Percentiles rank a stretch among this genome's conserved stretches.
phyloP scores from a whole-genome alignment of 352 stramenopile species.

The Phytophthora cactorum region DNA sequence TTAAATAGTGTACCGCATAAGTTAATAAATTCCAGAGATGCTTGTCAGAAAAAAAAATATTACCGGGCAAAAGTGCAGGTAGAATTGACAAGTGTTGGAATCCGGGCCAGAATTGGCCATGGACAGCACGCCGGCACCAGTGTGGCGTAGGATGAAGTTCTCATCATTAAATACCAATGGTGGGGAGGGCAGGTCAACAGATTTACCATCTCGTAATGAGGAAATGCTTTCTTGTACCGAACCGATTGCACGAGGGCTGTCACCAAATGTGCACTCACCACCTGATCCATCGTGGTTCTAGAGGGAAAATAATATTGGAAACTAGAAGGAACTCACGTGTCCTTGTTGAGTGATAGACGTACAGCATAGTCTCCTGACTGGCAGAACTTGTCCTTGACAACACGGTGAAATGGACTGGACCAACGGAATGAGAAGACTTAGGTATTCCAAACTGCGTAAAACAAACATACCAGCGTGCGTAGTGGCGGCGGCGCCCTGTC shows the following conservation, averaged over 20 bases:
- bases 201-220: slow-evolving; percentile 3
- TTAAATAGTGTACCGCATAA: background rate
- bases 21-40: background rate
- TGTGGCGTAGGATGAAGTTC: slow-evolving; percentile 94
- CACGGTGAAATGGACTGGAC: slow-evolving; percentile 86
- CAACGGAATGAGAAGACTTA: background rate
- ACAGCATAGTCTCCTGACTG: slow-evolving; percentile 93
- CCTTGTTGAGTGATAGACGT: background rate
- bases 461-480: slow-evolving; percentile 51
- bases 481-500: slow-evolving; percentile 64
- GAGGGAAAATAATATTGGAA: background rate
- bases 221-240: slow-evolving; percentile 13
- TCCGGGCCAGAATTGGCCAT: slow-evolving; percentile 96
- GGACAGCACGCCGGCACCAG: slow-evolving; percentile 85
- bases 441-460: background rate
- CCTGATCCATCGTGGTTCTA: slow-evolving; percentile 82
- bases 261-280: slow-evolving; percentile 88
- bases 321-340: background rate
- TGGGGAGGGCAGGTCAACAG: slow-evolving; percentile 17
- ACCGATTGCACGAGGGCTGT: slow-evolving; percentile 8
- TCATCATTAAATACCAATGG: slow-evolving; percentile 90
- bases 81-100: slow-evolving; percentile 97
- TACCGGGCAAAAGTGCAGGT: slow-evolving; percentile 83
- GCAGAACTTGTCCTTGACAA: slow-evolving; percentile 92
- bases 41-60: background rate